These are phyloP conservation scores for Aureobasidium pullulans DNA, from an alignment of 2,329 filamentous ascomycete genomes.

Conservation along the genomic window DNA sequence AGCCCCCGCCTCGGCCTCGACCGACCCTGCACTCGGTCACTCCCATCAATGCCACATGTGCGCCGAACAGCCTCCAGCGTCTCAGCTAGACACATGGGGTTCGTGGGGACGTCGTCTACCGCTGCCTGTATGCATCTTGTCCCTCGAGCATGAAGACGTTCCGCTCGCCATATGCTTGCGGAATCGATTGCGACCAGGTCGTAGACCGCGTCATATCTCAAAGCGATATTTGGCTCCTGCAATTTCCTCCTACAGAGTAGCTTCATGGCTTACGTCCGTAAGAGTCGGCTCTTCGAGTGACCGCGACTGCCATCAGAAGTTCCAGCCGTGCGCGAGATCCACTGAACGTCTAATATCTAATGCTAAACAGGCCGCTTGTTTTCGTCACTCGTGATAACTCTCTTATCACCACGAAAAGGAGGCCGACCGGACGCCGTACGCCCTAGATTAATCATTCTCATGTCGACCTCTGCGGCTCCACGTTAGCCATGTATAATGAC, in stretches of 20 bases:
- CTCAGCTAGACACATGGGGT: neutral
- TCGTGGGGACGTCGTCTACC: neutral
- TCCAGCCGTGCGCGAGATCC: constrained; percentile 1
- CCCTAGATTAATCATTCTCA: neutral
- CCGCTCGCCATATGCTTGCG: neutral
- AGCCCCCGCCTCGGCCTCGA: constrained; percentile 4
- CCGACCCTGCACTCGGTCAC: neutral
- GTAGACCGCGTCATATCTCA: neutral
- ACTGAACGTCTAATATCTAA: neutral
- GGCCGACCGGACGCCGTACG: neutral
- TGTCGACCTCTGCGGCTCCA: neutral
- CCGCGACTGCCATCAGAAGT: neutral
- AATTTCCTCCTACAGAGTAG: neutral
- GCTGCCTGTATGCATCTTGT: neutral
- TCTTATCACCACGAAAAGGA: neutral
- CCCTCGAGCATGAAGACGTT: neutral
- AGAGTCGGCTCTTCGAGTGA: neutral
- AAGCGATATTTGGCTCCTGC: neutral
- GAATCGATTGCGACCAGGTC: neutral
- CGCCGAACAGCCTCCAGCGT: neutral
- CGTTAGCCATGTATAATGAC: neutral
- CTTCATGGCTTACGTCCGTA: neutral
- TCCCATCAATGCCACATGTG: neutral
- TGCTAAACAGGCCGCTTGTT: neutral
- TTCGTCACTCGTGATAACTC: neutral